Base-by-base conservation (phyloP, 2,329 filamentous ascomycete genomes). In the Ceratocystis colombiana region DNA sequence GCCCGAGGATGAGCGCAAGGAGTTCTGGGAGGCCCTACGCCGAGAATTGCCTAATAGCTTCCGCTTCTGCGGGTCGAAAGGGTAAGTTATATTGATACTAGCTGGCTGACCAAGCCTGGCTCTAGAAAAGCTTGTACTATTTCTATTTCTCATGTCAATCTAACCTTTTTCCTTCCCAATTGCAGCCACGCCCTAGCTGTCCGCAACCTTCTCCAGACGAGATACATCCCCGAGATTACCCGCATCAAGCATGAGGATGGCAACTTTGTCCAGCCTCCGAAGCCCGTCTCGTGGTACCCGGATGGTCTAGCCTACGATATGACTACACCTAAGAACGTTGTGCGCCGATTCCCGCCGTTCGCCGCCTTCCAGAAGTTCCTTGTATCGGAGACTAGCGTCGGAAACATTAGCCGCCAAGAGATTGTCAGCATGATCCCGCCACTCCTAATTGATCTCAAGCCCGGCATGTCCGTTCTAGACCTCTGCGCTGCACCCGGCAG, bases 371-470 rank as follows among this genome's bases (percentile, higher is more conserved):
- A 99, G 76, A 96, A 95, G 75, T 99, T 96, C 79, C 82, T 99
- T 63, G 94, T 99, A 62, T 95, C 93, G 64, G 94, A 99, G 80
- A 96, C 94, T 3, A 91, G 89, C 66, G 91, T 97, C 25, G 94
- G 94, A 72, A 99, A 97, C 75, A 97, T 99, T 72, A 96, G 89
- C 76, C 86, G 94, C 72, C 94, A 99, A 77, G 94, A 99, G 78
- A 88, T 96, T 57, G 94, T 99, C 73, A 96, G 90, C 79, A 99
- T 99, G 94, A 97, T 99, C 69, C 94, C 94, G 30, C 94, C 94
- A 30, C 82, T 97, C 71, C 81, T 97, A 71, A 88, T 99, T 80
- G 92, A 97, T 72, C 82, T 97, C 63, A 85, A 85, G 71, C 92
- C 94, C 3, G 90, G 92, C 64, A 96, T 96, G 87, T 88, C 88